Conservation (phyloP, 139 green algal genomes). For the Parachlorella kessleri region DNA sequence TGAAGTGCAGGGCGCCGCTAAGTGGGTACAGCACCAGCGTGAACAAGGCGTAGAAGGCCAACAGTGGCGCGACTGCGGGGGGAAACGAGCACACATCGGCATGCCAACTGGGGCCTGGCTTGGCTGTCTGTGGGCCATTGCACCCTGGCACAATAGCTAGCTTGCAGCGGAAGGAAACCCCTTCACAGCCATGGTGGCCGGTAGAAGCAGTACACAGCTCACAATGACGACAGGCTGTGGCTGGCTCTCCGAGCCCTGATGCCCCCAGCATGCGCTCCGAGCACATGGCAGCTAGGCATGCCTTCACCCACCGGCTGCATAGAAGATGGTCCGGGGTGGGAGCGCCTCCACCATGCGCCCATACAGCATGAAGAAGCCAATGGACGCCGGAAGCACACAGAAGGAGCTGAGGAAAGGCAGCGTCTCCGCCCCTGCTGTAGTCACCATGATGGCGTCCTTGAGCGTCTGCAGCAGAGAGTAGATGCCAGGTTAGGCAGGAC, state of each 20-base stretch:
- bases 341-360: slow-evolving; percentile 51
- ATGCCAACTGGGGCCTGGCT: too few relatives aligned
- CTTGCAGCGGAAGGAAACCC: too few relatives aligned
- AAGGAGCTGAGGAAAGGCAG: slow-evolving; percentile 81
- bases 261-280: too few relatives aligned
- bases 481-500: too few relatives aligned
- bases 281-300: too few relatives aligned
- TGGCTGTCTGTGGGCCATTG: too few relatives aligned
- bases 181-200: too few relatives aligned
- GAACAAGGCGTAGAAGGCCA: slow-evolving; percentile 82
- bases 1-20: slow-evolving; percentile 66
- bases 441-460: slow-evolving; percentile 85
- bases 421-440: slow-evolving; percentile 75
- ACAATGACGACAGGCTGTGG: too few relatives aligned
- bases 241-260: too few relatives aligned
- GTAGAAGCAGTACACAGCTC: too few relatives aligned
- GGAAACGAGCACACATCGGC: too few relatives aligned
- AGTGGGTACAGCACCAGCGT: slow-evolving; percentile 72
- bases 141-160: too few relatives aligned
- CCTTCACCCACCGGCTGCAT: slow-evolving; percentile 47
- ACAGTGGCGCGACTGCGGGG: slow-evolving; percentile 53
- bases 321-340: slow-evolving; percentile 65
- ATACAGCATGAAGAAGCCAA: slow-evolving; percentile 76
- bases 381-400: slow-evolving; percentile 72
- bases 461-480: slow-evolving; percentile 72